Percentiles rank a stretch among this genome's conserved stretches.
phyloP scores from a whole-genome alignment of 495 filamentous ascomycete genomes.

The Talaromyces proteolyticus region DNA sequence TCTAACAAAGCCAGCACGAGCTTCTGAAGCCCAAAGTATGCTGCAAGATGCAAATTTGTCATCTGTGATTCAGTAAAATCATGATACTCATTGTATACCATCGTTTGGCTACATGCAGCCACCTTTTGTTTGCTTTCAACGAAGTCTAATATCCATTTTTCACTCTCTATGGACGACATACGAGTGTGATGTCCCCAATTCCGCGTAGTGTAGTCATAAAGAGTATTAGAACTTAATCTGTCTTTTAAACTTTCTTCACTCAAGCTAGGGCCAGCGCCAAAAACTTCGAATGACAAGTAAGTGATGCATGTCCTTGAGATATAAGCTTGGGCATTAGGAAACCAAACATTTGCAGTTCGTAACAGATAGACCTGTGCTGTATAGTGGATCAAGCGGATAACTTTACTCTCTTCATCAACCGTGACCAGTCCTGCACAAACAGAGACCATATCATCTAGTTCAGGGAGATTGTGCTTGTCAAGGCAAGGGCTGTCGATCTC shows the following conservation, averaged over 20 bases:
- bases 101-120: slow-evolving; percentile 11
- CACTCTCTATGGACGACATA: not conserved
- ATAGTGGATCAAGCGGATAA: slow-evolving; percentile 49
- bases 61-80: too few relatives aligned
- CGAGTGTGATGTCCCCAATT: slow-evolving; percentile 34
- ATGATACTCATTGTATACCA: slow-evolving; percentile 5
- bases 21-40: slow-evolving; percentile 11
- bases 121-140: slow-evolving; percentile 8
- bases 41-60: slow-evolving; percentile 7
- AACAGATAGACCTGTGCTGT: slow-evolving; percentile 44
- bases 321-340: slow-evolving; percentile 9
- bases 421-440: slow-evolving; percentile 44
- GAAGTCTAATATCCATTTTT: slow-evolving; percentile 7
- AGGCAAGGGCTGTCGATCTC: slow-evolving; percentile 18
- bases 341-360: slow-evolving; percentile 15
- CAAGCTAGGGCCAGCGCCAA: slow-evolving; percentile 10
- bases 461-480: slow-evolving; percentile 29
- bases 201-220: slow-evolving; percentile 37
- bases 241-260: not conserved
- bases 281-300: slow-evolving; percentile 17
- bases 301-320: slow-evolving; percentile 14
- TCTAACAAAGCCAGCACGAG: slow-evolving; percentile 6
- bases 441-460: slow-evolving; percentile 27
- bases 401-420: slow-evolving; percentile 35
- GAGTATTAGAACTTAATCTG: slow-evolving; percentile 12